Base-by-base conservation (phyloP, 2,329 filamentous ascomycete species). In the Pseudogymnoascus sp. region DNA sequence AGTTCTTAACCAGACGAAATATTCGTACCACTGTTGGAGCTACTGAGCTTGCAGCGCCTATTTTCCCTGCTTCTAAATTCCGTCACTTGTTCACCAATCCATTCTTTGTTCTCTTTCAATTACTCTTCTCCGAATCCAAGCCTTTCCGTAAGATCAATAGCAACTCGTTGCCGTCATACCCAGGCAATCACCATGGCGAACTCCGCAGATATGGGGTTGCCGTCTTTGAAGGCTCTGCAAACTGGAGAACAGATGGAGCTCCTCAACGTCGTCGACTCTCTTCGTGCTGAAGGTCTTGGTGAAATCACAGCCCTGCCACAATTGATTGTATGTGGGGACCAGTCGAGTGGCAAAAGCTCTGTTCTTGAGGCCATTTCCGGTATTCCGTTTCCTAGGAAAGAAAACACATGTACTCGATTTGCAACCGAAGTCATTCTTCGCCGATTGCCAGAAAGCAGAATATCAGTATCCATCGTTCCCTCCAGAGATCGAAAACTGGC, bases 231-330 rank as follows among this genome's bases (percentile, higher is more conserved):
- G 37, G 45, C 23, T 19, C 60, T 69, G 3, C 66, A 65, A 31
- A 63, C 64, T 6, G 73, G 77, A 62, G 82, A 85, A 69, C 81
- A 84, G 72, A 77, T 78, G 19, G 78, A 78, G 38, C 77, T 85
- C 39, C 75, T 85, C 55, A 80, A 86, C 66, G 77, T 83, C 61
- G 78, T 84, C 61, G 81, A 83, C 68, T 80, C 78, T 62, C 77
- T 84, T 23, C 79, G 80, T 19, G 63, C 62, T 21, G n/a, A 35
- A 23, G 65, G 63, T 5, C 29, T 67, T n/a, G 61, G 65, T 21
- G 63, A 66, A 14, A 43, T 67, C 23, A 59, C 62, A 10, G 61
- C 61, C 69, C 75, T 80, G 68, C 71, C 77, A 64, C 75, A 82
- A 72, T 69, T 81, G 73, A 72, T 75, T n/a, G 74, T 76, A 14